phyloP scores from a whole-genome alignment of 257 asterid genomes.

The Galeopsis tetrahit region DNA sequence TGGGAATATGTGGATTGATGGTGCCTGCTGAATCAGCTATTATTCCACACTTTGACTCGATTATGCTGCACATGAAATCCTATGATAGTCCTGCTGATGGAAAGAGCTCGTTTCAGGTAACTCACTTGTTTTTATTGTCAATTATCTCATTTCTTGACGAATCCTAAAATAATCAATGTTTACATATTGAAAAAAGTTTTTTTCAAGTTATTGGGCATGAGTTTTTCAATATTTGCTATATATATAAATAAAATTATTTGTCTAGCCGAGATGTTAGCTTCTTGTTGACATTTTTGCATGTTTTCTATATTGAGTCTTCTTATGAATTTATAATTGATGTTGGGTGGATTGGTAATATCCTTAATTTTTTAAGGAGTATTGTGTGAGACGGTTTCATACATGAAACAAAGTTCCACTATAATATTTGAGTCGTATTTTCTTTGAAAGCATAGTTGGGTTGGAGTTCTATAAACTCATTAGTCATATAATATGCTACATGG shows the following conservation, averaged over 20 bases:
- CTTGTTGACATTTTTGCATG: too few species aligned
- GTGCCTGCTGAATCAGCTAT: slow-evolving; percentile 91
- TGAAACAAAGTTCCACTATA: too few species aligned
- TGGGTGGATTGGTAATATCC: too few species aligned
- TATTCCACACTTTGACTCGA: slow-evolving; percentile 93
- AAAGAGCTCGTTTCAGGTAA: slow-evolving; percentile 97
- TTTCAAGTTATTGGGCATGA: not conserved
- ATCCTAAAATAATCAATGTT: not conserved
- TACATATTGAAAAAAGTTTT: not conserved
- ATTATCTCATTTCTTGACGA: not conserved
- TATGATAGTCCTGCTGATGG: slow-evolving; percentile 98
- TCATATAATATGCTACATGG: too few species aligned
- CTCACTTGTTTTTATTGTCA: not conserved
- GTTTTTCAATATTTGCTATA: not conserved
- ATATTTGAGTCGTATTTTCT: too few species aligned
- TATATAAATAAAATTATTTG: not conserved
- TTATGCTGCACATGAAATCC: slow-evolving; percentile 97
- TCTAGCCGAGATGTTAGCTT: not conserved
- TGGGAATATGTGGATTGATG: slow-evolving; percentile 95
- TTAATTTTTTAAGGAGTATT: too few species aligned
- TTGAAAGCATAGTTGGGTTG: too few species aligned
- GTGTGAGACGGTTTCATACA: too few species aligned
- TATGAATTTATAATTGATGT: not conserved
- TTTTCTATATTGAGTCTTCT: not conserved
- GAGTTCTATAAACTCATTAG: too few species aligned